Conservation (phyloP, 2,329 filamentous ascomycete genomes). For the Trichophyton schoenleinii region DNA sequence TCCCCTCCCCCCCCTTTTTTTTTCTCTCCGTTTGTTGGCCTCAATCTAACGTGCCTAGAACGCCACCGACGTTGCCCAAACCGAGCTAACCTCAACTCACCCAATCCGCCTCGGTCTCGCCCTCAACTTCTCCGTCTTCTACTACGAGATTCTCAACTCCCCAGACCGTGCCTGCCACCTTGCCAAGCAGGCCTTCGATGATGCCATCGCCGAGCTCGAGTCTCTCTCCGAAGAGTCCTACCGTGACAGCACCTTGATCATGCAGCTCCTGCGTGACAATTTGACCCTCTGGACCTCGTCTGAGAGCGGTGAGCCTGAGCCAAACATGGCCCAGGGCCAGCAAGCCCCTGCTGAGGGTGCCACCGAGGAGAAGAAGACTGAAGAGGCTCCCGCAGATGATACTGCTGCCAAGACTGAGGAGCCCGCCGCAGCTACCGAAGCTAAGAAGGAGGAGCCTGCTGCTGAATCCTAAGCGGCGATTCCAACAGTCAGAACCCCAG, state of each 20-base stretch:
- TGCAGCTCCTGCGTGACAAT: conserved; percentile 98
- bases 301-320: conserved; percentile 60
- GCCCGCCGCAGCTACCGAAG: conserved; percentile 6
- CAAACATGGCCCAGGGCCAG: conserved; percentile 30
- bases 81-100: conserved; percentile 91
- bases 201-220: conserved; percentile 97
- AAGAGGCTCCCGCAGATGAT: conserved; percentile 14
- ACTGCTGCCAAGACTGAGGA: conserved; percentile 6
- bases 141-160: conserved; percentile 98
- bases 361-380: conserved; percentile 47
- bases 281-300: conserved; percentile 96
- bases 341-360: background rate
- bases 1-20: background rate
- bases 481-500: background rate
- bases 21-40: background rate
- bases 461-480: conserved; percentile 23
- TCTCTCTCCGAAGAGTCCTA: conserved; percentile 96
- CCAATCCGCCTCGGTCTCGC: conserved; percentile 95
- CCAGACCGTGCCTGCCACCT: conserved; percentile 96
- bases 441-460: conserved; percentile 15
- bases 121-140: conserved; percentile 98
- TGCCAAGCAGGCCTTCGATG: conserved; percentile 97
- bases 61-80: conserved; percentile 96
- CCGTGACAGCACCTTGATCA: conserved; percentile 97
- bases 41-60: conserved; percentile 44